Conservation (phyloP, 495 filamentous ascomycete species). For the Neurospora discreta region DNA sequence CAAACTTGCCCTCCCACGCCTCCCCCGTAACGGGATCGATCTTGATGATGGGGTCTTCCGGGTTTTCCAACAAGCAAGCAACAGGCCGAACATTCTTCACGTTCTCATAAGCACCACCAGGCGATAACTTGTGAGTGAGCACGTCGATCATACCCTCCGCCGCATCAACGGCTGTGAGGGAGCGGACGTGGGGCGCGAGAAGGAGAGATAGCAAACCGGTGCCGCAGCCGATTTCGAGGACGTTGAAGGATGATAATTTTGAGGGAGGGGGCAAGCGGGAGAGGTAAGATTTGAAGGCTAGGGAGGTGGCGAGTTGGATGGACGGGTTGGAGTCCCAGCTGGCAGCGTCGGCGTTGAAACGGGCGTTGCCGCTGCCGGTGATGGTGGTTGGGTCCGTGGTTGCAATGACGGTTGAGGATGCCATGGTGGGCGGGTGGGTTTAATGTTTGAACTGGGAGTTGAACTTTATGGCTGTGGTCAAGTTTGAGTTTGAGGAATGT, state of each 20-base stretch:
- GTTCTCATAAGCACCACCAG: slow-evolving; percentile 9
- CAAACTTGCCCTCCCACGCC: slow-evolving; percentile 18
- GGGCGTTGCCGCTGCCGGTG: slow-evolving; percentile 6
- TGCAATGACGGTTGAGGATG: not conserved
- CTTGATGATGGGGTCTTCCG: slow-evolving; percentile 16
- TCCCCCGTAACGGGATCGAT: slow-evolving; percentile 9
- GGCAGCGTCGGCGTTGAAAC: slow-evolving; percentile 31
- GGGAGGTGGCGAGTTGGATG: slow-evolving; percentile 20
- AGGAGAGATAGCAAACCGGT: slow-evolving; percentile 42
- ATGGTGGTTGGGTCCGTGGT: not conserved
- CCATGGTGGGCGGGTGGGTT: not conserved
- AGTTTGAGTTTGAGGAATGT: no score
- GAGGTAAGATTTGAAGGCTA: slow-evolving; percentile 23
- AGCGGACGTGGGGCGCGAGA: slow-evolving; percentile 30
- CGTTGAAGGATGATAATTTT: slow-evolving; percentile 16
- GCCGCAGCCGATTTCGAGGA: slow-evolving; percentile 48
- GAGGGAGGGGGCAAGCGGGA: slow-evolving; percentile 7
- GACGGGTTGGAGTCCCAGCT: slow-evolving; percentile 30
- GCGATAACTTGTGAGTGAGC: slow-evolving; percentile 28
- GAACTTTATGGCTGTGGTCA: not conserved
- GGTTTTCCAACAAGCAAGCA: not conserved
- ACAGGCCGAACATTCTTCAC: slow-evolving; percentile 11
- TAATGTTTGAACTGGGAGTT: not conserved
- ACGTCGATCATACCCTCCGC: slow-evolving; percentile 43
- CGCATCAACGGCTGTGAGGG: slow-evolving; percentile 38